Evolutionary conservation across 352 stramenopile species (phyloP).

Genomic region (Phytophthora cryptogea): DNA sequence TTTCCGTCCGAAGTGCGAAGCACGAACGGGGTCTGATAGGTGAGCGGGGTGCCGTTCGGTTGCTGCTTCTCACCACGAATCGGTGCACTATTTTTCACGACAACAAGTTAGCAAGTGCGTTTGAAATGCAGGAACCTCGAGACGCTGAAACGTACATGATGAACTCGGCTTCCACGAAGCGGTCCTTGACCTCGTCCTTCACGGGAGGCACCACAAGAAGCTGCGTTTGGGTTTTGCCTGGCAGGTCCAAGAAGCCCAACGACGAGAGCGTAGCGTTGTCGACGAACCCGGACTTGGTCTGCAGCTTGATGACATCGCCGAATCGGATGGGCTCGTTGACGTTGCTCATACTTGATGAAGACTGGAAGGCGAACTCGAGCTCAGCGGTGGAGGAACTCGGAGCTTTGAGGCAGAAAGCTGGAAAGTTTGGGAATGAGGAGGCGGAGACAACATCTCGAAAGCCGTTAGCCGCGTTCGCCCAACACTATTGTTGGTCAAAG

Average conservation of each 20-base stretch:
- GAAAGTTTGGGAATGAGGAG: conserved; percentile 37
- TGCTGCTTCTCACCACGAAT: conserved; percentile 58
- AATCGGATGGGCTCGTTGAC: conserved; percentile 46
- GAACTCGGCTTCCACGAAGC: conserved; percentile 64
- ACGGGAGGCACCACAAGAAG: conserved; percentile 61
- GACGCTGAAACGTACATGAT: conserved; percentile 69
- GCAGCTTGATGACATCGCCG: conserved; percentile 57
- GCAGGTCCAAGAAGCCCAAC: conserved; percentile 62
- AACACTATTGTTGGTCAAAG: conserved; percentile 20
- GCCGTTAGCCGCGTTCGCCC: conserved; percentile 10
- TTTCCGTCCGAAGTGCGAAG: conserved; percentile 59
- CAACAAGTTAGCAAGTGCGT: conserved; percentile 7
- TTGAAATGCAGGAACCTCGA: too few species aligned
- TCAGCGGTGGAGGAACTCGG: too few species aligned
- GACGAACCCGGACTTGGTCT: conserved; percentile 42
- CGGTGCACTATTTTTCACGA: conserved; percentile 29
- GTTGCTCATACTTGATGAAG: conserved; percentile 29
- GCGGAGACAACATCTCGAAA: conserved; percentile 1
- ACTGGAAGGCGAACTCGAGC: conserved; percentile 4
- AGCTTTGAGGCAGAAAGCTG: conserved; percentile 26
- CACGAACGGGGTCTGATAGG: conserved; percentile 72
- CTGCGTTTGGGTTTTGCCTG: conserved; percentile 39
- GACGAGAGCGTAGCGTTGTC: conserved; percentile 13
- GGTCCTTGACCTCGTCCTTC: conserved; percentile 44
- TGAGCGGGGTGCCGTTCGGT: conserved; percentile 49